A percentile compares a stretch with the other conserved stretches of the same genome.
These are phyloP conservation scores for Adenanthera pavonina DNA, from an alignment of 306 rosid genomes.

Conservation along the genomic window DNA sequence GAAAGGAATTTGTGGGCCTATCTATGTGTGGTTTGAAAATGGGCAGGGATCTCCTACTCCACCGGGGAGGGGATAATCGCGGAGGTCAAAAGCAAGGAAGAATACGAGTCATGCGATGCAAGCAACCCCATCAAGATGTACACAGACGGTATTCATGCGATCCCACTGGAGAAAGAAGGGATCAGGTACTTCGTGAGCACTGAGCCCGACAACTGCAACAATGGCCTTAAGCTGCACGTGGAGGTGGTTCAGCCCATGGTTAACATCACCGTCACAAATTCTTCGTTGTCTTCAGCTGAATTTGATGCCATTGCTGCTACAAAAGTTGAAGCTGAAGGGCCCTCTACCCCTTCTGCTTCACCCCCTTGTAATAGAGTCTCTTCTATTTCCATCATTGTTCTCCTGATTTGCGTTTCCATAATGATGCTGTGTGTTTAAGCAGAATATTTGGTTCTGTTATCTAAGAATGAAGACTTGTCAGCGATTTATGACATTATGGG, in stretches of 20 bases:
- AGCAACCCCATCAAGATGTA: slow-evolving; percentile 69
- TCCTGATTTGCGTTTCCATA: slow-evolving; percentile 28
- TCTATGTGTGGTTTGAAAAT: background rate
- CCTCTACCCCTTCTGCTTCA: slow-evolving; percentile 59
- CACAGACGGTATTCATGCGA: slow-evolving; percentile 63
- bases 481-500: background rate
- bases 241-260: slow-evolving; percentile 58
- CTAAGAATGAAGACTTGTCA: background rate
- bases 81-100: slow-evolving; percentile 66
- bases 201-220: slow-evolving; percentile 56
- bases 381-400: slow-evolving; percentile 13
- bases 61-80: slow-evolving; percentile 55
- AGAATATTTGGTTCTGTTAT: background rate
- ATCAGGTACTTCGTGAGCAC: slow-evolving; percentile 78
- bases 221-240: slow-evolving; percentile 68
- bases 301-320: background rate
- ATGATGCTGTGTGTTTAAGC: background rate
- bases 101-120: slow-evolving; percentile 73
- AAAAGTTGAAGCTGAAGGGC: slow-evolving; percentile 47
- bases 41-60: slow-evolving; percentile 83
- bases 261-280: background rate
- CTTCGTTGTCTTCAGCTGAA: background rate
- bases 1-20: background rate
- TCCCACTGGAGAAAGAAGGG: slow-evolving; percentile 68
- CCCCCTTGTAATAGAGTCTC: slow-evolving; percentile 31